These are phyloP conservation scores for Echinochloa phyllopogon DNA, from an alignment of 176 grass and related monocot genomes.

Conservation along the genomic window DNA sequence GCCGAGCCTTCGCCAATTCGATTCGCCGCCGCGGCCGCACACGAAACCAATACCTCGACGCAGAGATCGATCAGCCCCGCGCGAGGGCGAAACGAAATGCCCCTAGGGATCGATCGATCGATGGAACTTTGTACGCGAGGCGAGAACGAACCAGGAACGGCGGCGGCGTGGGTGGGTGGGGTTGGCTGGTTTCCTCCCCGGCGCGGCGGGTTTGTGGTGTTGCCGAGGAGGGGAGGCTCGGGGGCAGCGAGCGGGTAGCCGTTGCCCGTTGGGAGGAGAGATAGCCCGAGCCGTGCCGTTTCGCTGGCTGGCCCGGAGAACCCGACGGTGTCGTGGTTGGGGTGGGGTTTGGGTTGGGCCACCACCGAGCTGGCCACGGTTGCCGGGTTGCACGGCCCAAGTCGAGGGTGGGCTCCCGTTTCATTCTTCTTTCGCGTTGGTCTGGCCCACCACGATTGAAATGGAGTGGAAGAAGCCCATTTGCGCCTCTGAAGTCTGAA, in stretches of 20 bases:
- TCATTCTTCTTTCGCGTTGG: background rate
- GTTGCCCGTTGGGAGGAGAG: constrained; percentile 37
- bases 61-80: background rate
- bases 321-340: background rate
- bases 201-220: constrained; percentile 15
- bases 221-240: constrained; percentile 18
- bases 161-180: background rate
- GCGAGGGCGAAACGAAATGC: background rate
- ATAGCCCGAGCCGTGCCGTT: background rate
- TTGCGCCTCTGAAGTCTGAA: no score
- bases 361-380: background rate
- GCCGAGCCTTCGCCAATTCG: no score
- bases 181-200: background rate
- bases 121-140: background rate
- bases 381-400: background rate
- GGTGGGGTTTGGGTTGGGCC: background rate
- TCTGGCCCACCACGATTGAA: background rate
- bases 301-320: background rate
- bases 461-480: no score
- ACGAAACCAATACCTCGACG: background rate
- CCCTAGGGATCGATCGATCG: background rate
- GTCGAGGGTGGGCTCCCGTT: background rate
- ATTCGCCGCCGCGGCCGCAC: no score
- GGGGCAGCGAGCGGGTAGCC: constrained; percentile 34
- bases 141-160: background rate